A percentile compares a stretch with the other conserved stretches of the same genome.
phyloP scores from a whole-genome alignment of 2,329 filamentous ascomycete species.

The Colletotrichum navitas region DNA sequence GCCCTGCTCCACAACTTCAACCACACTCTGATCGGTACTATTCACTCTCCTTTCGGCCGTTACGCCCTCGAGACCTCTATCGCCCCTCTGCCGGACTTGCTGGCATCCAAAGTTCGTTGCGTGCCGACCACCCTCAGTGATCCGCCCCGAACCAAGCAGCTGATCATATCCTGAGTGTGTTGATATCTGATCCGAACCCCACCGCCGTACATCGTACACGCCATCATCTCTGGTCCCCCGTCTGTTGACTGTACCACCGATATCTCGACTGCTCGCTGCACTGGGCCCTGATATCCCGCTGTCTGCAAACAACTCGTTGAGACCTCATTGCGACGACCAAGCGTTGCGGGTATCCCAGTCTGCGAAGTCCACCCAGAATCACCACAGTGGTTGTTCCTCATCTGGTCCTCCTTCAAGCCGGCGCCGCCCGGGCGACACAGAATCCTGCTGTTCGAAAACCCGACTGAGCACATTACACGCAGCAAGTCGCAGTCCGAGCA shows the following conservation, averaged over 20 bases:
- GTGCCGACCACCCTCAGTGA: background rate
- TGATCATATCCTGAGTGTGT: background rate
- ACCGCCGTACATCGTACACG: background rate
- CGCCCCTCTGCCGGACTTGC: background rate
- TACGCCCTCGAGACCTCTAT: background rate
- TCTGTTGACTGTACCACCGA: background rate
- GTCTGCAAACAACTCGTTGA: constrained; percentile 1
- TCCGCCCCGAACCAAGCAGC: background rate
- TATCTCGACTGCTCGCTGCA: background rate
- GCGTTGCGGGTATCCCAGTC: background rate
- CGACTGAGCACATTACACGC: background rate
- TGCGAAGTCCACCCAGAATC: background rate
- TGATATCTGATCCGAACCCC: background rate
- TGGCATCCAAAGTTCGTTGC: background rate
- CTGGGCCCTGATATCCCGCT: background rate
- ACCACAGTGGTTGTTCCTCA: background rate
- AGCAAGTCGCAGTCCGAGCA: background rate
- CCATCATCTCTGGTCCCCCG: background rate
- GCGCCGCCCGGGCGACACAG: constrained; percentile 26
- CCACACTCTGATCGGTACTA: background rate
- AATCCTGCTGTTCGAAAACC: constrained; percentile 10
- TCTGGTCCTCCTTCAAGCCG: constrained; percentile 16
- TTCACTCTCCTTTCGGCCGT: background rate
- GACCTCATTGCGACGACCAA: background rate
- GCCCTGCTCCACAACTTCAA: constrained; percentile 3